A percentile compares a stretch with the other conserved stretches of the same genome.
Conservation (phyloP, 805 yeast species). For the Novakomyces olei region DNA sequence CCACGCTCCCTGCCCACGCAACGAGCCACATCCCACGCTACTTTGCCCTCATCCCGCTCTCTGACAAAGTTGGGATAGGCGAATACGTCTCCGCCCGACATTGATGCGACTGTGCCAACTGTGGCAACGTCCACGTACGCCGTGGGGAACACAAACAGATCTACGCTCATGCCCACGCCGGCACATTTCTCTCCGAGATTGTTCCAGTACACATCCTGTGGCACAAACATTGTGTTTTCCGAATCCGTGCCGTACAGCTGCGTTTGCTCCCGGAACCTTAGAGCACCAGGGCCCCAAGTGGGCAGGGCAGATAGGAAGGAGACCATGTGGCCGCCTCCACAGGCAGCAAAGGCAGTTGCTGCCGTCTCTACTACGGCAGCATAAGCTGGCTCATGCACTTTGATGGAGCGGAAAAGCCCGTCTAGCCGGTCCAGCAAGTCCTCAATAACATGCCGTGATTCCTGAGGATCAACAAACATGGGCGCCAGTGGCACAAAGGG, state of each 20-base stretch:
- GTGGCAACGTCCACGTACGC: slow-evolving; percentile 52
- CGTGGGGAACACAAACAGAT: slow-evolving; percentile 46
- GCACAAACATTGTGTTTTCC: slow-evolving; percentile 31
- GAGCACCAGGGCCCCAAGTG: slow-evolving; percentile 56
- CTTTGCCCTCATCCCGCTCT: slow-evolving; percentile 45
- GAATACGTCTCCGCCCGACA: slow-evolving; percentile 49
- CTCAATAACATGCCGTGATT: slow-evolving; percentile 40
- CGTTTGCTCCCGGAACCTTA: slow-evolving; percentile 16
- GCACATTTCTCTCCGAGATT: slow-evolving; percentile 36
- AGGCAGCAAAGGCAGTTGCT: slow-evolving; percentile 37
- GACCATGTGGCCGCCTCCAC: slow-evolving; percentile 57
- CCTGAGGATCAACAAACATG: slow-evolving; percentile 56
- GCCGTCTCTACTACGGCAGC: slow-evolving; percentile 51
- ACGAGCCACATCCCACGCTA: slow-evolving; percentile 28
- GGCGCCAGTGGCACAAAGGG: slow-evolving; percentile 60
- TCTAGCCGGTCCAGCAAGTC: slow-evolving; percentile 44
- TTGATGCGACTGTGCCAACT: slow-evolving; percentile 36
- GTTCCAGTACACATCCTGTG: slow-evolving; percentile 40
- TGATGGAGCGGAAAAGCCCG: slow-evolving; percentile 18
- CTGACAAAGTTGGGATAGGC: slow-evolving; percentile 45
- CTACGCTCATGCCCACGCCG: slow-evolving; percentile 44
- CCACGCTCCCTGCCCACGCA: slow-evolving; percentile 32
- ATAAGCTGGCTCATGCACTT: slow-evolving; percentile 39
- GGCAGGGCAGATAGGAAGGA: slow-evolving; percentile 50
- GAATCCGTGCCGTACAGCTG: slow-evolving; percentile 15